Base-by-base conservation (phyloP, 352 stramenopile species). In the Pythium vanterpoolii region DNA sequence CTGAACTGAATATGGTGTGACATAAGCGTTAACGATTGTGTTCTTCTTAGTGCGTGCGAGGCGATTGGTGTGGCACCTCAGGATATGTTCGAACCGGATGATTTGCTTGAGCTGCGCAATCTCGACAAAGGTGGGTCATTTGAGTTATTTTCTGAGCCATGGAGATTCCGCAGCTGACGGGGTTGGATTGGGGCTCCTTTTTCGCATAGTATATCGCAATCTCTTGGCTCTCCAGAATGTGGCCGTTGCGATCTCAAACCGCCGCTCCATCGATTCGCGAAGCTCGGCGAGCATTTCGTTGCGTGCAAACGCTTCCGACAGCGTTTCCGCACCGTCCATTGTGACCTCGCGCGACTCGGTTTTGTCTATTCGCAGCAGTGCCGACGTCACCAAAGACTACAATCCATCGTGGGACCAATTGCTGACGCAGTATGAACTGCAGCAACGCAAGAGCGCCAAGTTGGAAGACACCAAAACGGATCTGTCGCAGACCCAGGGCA, bases 211-310 rank as follows among this genome's bases (percentile, higher is more conserved):
- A 9, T 95, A 92, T 40, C 77, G 72, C 47, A 91, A 90, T 60
- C 86, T 95, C 16, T 65, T 93, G 4, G 73, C 83, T 13, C 56
- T 95, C n/a, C 83, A 95, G 38, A 68, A 60, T 3, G 81, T 89
- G 48, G 81, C 81, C 0, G 74, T 93, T 27, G 76, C 73, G n/a
- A 74, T 93, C 27, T 93, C 83, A 2, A 83, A 81, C 46, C 79
- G 84, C 4, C 76, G 86, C 19, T 92, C 86, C 4, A 90, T 92
- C 50, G 81, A 95, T 57, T 81, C 90, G 27, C 80, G 85, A 23
- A 90, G 79, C 52, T 90, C 77, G 0, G 74, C 87, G 19, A 71
- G 60, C 24, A 62, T 61, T 16, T 67, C 51, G 3, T 43, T 69
- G 34, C 38, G 43, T 5, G 54, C 51, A 1, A 45, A 39, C 4